These are phyloP conservation scores for Cutaneotrichosporon mucoides DNA, from an alignment of 1,284 basidiomycete genomes.

Conservation along the genomic window DNA sequence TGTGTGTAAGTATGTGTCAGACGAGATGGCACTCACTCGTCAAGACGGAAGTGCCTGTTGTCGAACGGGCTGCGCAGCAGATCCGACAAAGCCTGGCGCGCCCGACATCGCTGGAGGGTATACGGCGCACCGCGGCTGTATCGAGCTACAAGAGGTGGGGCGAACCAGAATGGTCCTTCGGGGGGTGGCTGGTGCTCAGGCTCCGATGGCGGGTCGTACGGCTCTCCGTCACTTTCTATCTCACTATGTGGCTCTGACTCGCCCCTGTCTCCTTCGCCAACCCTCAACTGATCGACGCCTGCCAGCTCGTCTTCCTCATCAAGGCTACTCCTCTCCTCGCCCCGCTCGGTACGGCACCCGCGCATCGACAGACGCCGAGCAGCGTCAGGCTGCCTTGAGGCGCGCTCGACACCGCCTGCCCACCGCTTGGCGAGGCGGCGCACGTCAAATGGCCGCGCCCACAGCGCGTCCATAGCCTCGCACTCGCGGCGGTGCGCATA, in stretches of 20 bases:
- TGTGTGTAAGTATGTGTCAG: not conserved
- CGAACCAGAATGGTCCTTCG: not conserved
- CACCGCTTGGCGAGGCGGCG: not conserved
- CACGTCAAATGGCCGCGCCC: not conserved
- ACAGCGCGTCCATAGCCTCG: not conserved
- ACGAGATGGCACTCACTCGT: not conserved
- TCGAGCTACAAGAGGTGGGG: not conserved
- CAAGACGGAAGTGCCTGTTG: not conserved
- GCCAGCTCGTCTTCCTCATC: no score
- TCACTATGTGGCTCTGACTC: no score
- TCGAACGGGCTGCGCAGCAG: not conserved
- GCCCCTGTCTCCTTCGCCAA: no score
- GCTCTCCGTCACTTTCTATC: no score
- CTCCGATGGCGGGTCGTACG: no score
- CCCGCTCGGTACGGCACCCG: not conserved
- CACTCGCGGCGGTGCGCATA: not conserved
- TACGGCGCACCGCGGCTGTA: not conserved
- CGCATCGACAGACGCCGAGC: not conserved
- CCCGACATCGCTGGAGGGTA: not conserved
- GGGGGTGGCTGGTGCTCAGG: not conserved
- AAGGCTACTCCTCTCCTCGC: not conserved
- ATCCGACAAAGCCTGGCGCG: not conserved
- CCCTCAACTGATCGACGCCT: no score
- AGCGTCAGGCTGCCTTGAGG: not conserved
- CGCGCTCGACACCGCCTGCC: not conserved